Percentiles rank a stretch among this genome's conserved stretches.
These are phyloP conservation scores for Sarcodon sp. DNA, from an alignment of 768 basidiomycete species.

Conservation along the genomic window DNA sequence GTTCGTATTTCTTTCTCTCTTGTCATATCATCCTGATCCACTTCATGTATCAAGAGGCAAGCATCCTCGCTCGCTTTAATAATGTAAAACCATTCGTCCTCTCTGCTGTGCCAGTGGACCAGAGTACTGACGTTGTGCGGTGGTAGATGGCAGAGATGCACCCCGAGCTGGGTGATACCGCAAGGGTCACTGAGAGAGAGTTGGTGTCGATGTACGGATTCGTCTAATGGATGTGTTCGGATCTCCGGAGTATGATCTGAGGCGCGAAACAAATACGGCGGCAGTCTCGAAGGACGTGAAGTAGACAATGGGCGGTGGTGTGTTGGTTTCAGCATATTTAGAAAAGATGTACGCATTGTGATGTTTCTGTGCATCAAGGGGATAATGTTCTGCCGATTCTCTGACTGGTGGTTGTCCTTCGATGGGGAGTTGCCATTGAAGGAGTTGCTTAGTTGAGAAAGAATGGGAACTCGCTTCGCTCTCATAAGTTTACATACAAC, in stretches of 20 bases:
- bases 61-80: slow-evolving; percentile 5
- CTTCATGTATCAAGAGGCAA: not conserved
- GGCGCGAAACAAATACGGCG: not conserved
- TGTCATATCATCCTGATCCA: slow-evolving; percentile 1
- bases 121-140: slow-evolving; percentile 3
- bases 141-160: slow-evolving; percentile 6
- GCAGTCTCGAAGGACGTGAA: slow-evolving; percentile 3
- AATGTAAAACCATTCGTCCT: slow-evolving; percentile 8
- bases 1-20: slow-evolving; percentile 7
- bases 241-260: not conserved
- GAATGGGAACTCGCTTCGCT: too few species aligned
- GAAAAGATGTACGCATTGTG: not conserved
- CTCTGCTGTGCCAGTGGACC: slow-evolving; percentile 6
- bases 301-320: not conserved
- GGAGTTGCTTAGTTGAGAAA: too few species aligned
- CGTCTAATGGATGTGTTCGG: slow-evolving; percentile 1
- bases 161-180: slow-evolving; percentile 3
- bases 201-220: slow-evolving; percentile 2
- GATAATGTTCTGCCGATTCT: too few species aligned
- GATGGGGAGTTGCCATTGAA: too few species aligned
- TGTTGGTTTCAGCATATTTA: not conserved
- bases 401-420: too few species aligned
- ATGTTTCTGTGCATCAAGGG: too few species aligned
- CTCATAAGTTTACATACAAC: too few species aligned
- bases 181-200: slow-evolving; percentile 3